Base-by-base conservation (phyloP, 1,139 yeast species). In the Geotrichum histeridarum region DNA sequence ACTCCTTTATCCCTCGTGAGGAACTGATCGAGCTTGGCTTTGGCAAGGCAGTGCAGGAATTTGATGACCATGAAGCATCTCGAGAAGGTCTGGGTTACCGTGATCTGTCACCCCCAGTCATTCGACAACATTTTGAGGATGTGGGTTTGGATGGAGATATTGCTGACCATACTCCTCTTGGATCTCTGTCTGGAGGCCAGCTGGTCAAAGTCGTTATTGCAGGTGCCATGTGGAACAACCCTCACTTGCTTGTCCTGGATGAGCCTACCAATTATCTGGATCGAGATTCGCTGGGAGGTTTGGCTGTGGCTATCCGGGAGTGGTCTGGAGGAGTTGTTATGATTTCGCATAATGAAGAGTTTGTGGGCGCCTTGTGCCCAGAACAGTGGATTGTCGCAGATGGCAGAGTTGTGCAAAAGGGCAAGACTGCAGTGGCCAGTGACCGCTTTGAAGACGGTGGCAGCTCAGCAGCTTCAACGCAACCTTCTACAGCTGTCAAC, bases 171-270 rank as follows among this genome's bases (percentile, higher is more conserved):
- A 93, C 97, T 22, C 96, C 96, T 52, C 77, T 93, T 81, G 98
- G 98, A 18, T 89, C 96, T 9, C 78, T 93, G 60, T 90, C 97
- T 42, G 99, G 99, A 69, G 99, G 99, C 64, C 99, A 93, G 77
- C 80, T 91, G 69, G 99, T 93, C 60, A 93, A 93, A 75, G 98
- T 93, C 60, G 99, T 93, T 59, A 91, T 93, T 77, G 99, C 99
- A 15, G 98, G 98, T 73, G 98, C 98, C 61, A 93, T 93, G 95
- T 93, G 99, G 99, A 91, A 93, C 74, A 93, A 93, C 70, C 99
- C 99, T n/a, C 99, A 93, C 73, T 80, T 93, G 73, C 81, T 93
- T 61, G 99, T 93, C 43, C 79, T 93, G 62, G 99, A 93, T 73
- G 99, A 93, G 80, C 99, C 99, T 69, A 93, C 99, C 67, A 93